Percentiles rank a stretch among this genome's conserved stretches.
Evolutionary conservation across 352 stramenopile genomes (phyloP).

Genomic region (Aphanomyces euteiches): DNA sequence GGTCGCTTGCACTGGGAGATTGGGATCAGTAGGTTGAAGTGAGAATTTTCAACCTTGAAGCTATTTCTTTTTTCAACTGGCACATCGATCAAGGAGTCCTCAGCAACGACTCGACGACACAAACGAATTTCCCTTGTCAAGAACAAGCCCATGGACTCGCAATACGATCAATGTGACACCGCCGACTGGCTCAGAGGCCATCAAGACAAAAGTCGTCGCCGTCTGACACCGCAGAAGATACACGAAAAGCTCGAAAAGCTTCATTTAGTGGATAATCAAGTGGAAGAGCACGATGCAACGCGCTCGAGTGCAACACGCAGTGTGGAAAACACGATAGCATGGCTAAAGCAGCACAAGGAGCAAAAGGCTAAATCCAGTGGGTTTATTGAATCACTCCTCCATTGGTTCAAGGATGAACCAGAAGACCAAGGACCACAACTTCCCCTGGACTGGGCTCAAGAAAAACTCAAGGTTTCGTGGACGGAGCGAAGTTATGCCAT

Average conservation of each 20-base stretch:
- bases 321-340: constrained; percentile 61
- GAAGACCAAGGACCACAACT: constrained; percentile 16
- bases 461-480: constrained; percentile 9
- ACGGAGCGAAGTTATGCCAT: constrained; percentile 58
- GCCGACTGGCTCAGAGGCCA: constrained; percentile 6
- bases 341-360: constrained; percentile 62
- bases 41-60: no score
- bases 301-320: constrained; percentile 39
- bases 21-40: no score
- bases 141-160: no score
- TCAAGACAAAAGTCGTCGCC: neutral
- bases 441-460: constrained; percentile 30
- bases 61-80: no score
- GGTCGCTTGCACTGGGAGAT: no score
- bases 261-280: neutral
- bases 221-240: neutral
- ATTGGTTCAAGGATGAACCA: constrained; percentile 39
- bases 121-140: no score
- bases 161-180: neutral
- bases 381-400: constrained; percentile 59
- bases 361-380: constrained; percentile 34
- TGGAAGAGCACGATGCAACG: neutral
- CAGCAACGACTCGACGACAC: no score
- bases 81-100: no score
- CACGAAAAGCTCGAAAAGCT: constrained; percentile 16